Percentiles rank a stretch among this genome's conserved stretches.
Conservation (phyloP, 371 early-diverging fungal species). For the Syncephalastrum monosporum region DNA sequence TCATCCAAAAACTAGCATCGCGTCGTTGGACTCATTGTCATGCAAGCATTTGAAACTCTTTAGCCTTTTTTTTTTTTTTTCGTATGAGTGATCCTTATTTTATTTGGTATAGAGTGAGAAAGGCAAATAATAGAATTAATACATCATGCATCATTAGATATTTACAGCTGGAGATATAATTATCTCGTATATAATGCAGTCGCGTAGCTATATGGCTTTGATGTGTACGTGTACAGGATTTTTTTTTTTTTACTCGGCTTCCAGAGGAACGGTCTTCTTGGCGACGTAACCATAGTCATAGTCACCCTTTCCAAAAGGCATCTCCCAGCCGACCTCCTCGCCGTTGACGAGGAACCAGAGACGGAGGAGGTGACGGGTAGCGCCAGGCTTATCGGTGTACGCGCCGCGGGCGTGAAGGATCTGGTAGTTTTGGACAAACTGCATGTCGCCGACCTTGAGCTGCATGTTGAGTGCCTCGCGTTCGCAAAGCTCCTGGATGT, state of each 20-base stretch:
- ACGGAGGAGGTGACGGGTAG: slow-evolving; percentile 38
- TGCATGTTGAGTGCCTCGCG: slow-evolving; percentile 43
- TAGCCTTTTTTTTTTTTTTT: too few relatives aligned
- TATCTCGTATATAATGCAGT: too few relatives aligned
- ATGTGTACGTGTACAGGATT: too few relatives aligned
- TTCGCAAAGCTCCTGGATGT: slow-evolving; percentile 40
- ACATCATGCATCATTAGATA: too few relatives aligned
- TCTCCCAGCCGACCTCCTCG: slow-evolving; percentile 35
- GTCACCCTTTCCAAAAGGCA: slow-evolving; percentile 35
- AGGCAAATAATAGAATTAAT: too few relatives aligned
- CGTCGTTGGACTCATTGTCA: too few relatives aligned
- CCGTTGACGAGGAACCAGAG: slow-evolving; percentile 37
- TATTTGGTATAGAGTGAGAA: too few relatives aligned
- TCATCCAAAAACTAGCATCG: too few relatives aligned
- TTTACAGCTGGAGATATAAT: too few relatives aligned
- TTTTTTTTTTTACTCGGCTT: slow-evolving; percentile 29
- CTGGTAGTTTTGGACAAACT: slow-evolving; percentile 45
- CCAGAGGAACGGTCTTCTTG: slow-evolving; percentile 31
- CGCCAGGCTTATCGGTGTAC: slow-evolving; percentile 29
- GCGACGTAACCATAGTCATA: slow-evolving; percentile 26
- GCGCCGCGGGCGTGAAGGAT: slow-evolving; percentile 45
- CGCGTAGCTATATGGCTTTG: too few relatives aligned
- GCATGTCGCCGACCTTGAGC: slow-evolving; percentile 42
- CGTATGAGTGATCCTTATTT: too few relatives aligned
- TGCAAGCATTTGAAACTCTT: too few relatives aligned